Conservation (phyloP, 2,329 filamentous ascomycete genomes). For the Coniochaeta pulveracea region DNA sequence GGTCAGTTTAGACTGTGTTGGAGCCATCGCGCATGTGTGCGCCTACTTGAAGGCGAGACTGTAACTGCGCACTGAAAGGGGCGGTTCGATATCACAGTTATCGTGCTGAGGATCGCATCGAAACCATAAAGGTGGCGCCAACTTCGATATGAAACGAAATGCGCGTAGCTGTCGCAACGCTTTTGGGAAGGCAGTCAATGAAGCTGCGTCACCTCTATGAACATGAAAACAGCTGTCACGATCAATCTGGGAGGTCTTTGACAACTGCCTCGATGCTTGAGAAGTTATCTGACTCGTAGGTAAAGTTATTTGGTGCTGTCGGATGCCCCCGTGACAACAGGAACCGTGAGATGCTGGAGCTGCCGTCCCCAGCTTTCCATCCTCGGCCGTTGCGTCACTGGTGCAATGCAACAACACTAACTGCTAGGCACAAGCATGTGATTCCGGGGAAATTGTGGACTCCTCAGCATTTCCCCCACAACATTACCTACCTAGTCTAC, state of each 20-base stretch:
- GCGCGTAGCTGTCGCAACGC: neutral
- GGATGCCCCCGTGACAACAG: conserved; percentile 2
- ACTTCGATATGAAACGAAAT: neutral
- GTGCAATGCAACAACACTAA: neutral
- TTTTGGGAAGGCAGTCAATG: neutral
- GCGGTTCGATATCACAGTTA: too few species aligned
- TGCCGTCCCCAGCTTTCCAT: conserved; percentile 6
- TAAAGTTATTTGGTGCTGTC: neutral
- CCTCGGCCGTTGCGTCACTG: conserved; percentile 13
- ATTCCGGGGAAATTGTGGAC: conserved; percentile 9
- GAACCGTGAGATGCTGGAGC: neutral
- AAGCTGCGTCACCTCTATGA: neutral
- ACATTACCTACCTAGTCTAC: too few species aligned
- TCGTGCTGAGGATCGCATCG: neutral
- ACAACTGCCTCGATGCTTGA: too few species aligned
- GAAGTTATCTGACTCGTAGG: neutral
- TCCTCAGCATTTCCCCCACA: too few species aligned
- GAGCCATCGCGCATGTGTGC: conserved; percentile 41
- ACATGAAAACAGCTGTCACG: neutral
- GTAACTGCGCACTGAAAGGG: too few species aligned
- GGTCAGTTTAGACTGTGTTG: conserved; percentile 61
- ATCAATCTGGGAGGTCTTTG: too few species aligned
- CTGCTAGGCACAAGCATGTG: conserved; percentile 8
- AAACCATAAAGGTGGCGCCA: neutral
- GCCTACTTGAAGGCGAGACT: too few species aligned